These are phyloP conservation scores for Yamagishiella unicocca DNA, from an alignment of 139 green algal genomes.

Conservation along the genomic window DNA sequence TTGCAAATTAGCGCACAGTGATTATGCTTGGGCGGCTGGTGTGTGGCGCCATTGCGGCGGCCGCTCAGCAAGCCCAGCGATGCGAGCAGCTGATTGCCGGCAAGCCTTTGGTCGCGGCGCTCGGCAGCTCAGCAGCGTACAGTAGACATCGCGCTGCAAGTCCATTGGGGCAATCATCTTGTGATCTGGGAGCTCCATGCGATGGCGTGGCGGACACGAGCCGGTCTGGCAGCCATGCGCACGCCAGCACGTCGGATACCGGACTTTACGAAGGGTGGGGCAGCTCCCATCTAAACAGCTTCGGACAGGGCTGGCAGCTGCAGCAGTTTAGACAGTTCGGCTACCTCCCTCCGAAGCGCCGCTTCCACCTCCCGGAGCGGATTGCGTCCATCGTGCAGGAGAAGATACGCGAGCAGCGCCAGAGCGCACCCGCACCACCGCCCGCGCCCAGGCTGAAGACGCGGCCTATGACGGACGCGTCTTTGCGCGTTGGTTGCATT, in stretches of 20 bases:
- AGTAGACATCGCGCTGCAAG: background rate
- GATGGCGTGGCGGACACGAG: background rate
- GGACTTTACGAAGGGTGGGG: background rate
- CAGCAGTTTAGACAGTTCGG: conserved; percentile 8
- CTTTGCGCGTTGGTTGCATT: conserved; percentile 83
- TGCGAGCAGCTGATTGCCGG: conserved; percentile 25
- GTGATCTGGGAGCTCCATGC: background rate
- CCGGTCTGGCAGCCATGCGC: background rate
- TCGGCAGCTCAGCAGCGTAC: background rate
- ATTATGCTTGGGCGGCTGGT: conserved; percentile 12
- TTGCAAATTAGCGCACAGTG: too few relatives aligned
- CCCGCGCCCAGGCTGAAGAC: conserved; percentile 42
- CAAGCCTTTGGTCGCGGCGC: background rate
- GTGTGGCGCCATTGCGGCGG: background rate
- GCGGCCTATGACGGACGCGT: conserved; percentile 47
- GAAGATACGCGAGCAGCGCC: background rate
- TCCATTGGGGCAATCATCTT: background rate
- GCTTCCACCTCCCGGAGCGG: conserved; percentile 9
- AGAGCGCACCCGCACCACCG: background rate
- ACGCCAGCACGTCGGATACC: conserved; percentile 22
- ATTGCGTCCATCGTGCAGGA: conserved; percentile 28
- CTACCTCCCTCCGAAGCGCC: conserved; percentile 24
- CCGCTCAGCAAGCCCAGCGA: background rate
- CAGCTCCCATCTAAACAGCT: background rate
- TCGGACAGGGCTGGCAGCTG: background rate